Base-by-base conservation (phyloP, 306 rosid genomes). In the Geum urbanum region DNA sequence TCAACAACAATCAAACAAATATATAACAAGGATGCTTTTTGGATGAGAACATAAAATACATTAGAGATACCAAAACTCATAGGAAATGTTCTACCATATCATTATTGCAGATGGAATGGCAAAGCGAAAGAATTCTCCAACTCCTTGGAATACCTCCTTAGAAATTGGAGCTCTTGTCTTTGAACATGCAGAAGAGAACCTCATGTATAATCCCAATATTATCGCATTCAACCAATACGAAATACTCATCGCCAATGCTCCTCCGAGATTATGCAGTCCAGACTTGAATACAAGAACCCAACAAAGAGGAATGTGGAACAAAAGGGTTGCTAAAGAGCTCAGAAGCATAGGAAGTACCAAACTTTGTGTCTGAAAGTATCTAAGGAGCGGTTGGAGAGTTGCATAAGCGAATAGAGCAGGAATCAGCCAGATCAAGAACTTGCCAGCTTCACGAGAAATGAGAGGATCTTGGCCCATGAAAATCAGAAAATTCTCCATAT, bases 321-420 rank as follows among this genome's bases (percentile, higher is more conserved):
- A 67, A 24, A 91, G 68, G 35, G 79, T 75, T 32, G 72, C 69
- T 37, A 52, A 80, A 48, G 92, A 78, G 79, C 84, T 75, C n/a
- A 79, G 0, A 5, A 91, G 78, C 89, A 88, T 73, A 11, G 97
- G 96, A 67, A 63, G 2, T 44, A 84, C 68, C 76, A 92, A 66
- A 51, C 90, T 85, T 75, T 88, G 98, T 40, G 89, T 77, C 76
- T 82, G 91, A 63, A 85, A 87, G 61, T 86, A 90, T 72, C 87
- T 56, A 63, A 88, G 69, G 1, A 88, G 70, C 2, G 96, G 86
- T 45, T 83, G 88, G 19, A 89, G 81, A 67, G 74, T 46, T 62
- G 88, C 96, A 74, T 64, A 73, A 24, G 89, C 98, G 61, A 90
- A 79, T 58, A 90, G 88, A 53, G 88, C 82, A 7, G 96, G 98